Percentiles rank a stretch among this genome's conserved stretches.
phyloP scores from a whole-genome alignment of 106 monocot genomes.

The Agapanthus africanus region DNA sequence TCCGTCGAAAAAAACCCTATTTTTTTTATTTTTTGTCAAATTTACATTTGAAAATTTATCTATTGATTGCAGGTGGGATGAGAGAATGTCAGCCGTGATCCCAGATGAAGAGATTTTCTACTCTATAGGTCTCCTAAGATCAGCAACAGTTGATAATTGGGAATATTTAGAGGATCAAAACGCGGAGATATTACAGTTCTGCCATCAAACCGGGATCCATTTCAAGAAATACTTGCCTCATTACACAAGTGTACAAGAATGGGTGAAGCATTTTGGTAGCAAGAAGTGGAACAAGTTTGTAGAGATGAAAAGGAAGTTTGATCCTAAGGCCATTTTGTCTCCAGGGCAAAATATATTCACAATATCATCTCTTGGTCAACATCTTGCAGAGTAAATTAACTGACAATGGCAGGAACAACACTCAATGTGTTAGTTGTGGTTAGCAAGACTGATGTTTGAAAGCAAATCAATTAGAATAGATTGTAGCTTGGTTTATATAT shows the following conservation, averaged over 20 bases:
- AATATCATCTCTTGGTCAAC: neutral
- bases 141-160: constrained; percentile 16
- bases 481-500: too few species aligned
- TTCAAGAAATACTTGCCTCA: constrained; percentile 66
- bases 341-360: constrained; percentile 58
- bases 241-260: constrained; percentile 17
- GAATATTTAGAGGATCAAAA: constrained; percentile 37
- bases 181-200: constrained; percentile 36
- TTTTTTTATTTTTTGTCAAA: too few species aligned
- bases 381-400: neutral
- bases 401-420: too few species aligned
- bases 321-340: constrained; percentile 47
- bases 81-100: constrained; percentile 38
- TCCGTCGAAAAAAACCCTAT: too few species aligned
- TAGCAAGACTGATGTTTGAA: too few species aligned
- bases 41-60: too few species aligned
- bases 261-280: constrained; percentile 62
- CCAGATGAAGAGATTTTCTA: constrained; percentile 71
- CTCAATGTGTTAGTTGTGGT: too few species aligned
- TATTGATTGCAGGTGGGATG: constrained; percentile 71
- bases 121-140: constrained; percentile 35
- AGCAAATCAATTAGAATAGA: too few species aligned
- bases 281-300: constrained; percentile 35
- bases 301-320: constrained; percentile 48
- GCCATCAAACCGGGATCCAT: constrained; percentile 23